Base-by-base conservation (phyloP, 2,329 filamentous ascomycete species). In the Diaporthe citrichinensis region DNA sequence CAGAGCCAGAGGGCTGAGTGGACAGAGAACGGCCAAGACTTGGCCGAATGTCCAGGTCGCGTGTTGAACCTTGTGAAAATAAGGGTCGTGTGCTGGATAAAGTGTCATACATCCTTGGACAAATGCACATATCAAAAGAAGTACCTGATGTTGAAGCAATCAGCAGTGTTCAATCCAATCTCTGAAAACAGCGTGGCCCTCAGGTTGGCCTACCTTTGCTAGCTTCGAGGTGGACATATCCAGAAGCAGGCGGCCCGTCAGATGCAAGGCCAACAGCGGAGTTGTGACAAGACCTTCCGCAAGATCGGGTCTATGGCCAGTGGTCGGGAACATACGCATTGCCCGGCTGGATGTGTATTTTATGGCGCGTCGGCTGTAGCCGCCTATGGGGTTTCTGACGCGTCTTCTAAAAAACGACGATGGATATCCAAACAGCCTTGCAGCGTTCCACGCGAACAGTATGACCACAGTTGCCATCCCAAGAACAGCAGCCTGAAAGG, bases 1-100 rank as follows among this genome's bases (percentile, higher is more conserved):
- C 36, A 61, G 36, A 41, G 58, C 36, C 12, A 61, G 58, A 41
- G 58, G 58, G 58, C 58, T 61, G 34, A 61, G 58, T 25, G 36
- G 58, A 61, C 14, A 4, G 17, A 41, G 34, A 41, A 28, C 58
- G 36, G 58, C 58, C 36, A 61, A 41, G 1, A 61, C 17, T 17
- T 61, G 58, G 58, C 58, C 58, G 12, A 25, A 28, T 41, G 58
- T 61, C 58, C 58, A 61, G 36, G 34, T 36, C 7, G 28, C 58
- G 58, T 20, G 12, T 25, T n/a, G 58, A 41, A 61, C 14, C 12
- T 14, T 39, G 58, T 61, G 58, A n/a, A 41, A 39, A 28, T 61
- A 15, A 3, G 36, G n/a, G 7, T 61, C 58, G n/a, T 61, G 58
- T 10, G 12, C 58, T 28, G 58, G 36, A 20, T 61, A 61, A 7